phyloP scores from a whole-genome alignment of 2,329 filamentous ascomycete species.

The Chaetomium globosum region DNA sequence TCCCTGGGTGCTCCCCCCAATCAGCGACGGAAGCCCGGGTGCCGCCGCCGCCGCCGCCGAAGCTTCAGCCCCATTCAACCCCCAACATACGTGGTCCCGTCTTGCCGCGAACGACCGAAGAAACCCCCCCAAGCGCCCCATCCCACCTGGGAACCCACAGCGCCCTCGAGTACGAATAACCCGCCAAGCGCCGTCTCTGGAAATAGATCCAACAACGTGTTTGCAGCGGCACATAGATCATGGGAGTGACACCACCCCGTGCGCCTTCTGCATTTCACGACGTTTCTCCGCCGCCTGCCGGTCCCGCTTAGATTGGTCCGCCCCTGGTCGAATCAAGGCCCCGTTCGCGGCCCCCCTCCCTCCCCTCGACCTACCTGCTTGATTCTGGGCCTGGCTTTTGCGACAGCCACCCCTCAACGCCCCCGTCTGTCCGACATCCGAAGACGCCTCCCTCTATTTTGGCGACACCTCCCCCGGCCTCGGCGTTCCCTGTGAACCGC shows the following conservation, averaged over 20 bases:
- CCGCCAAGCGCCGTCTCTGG: conserved; percentile 26
- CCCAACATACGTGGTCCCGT: conserved; percentile 29
- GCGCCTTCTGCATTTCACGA: conserved; percentile 20
- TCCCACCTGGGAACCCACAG: conserved; percentile 22
- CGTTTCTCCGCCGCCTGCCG: conserved; percentile 16
- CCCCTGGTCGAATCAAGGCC: conserved; percentile 12
- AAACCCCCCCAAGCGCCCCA: conserved; percentile 16
- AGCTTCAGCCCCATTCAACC: conserved; percentile 29
- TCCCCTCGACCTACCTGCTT: conserved; percentile 11
- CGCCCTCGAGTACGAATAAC: conserved; percentile 5
- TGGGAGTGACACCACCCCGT: conserved; percentile 31
- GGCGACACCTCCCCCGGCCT: conserved; percentile 15
- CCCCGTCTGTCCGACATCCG: conserved; percentile 14
- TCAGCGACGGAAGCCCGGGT: conserved; percentile 31
- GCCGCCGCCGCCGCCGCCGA: conserved; percentile 32
- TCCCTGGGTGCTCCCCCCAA: conserved; percentile 29
- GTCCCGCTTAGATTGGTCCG: conserved; percentile 19
- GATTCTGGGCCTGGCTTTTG: conserved; percentile 23
- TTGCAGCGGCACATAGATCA: conserved; percentile 29
- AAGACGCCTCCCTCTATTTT: conserved; percentile 21
- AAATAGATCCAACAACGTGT: conserved; percentile 32
- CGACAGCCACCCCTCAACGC: conserved; percentile 18
- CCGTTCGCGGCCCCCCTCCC: conserved; percentile 5
- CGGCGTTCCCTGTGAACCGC: conserved; percentile 7
- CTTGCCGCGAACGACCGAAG: conserved; percentile 10